phyloP scores from a whole-genome alignment of 306 rosid species.

The Castanopsis chinensis region DNA sequence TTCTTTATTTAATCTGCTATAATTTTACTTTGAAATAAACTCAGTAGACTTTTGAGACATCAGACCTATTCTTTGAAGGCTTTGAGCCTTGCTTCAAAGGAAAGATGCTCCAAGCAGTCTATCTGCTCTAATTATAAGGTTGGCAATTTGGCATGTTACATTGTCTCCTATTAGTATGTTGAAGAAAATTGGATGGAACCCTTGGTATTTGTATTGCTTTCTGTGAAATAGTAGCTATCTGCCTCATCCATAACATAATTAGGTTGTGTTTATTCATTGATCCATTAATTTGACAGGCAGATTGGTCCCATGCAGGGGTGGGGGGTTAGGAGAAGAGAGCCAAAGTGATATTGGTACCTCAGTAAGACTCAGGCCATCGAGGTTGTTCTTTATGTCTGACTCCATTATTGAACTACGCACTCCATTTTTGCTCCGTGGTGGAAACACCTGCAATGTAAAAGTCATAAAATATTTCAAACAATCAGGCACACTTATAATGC shows the following conservation, averaged over 20 bases:
- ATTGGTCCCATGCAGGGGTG: not conserved
- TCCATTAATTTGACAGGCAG: not conserved
- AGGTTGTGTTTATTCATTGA: too few species aligned
- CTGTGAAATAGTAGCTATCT: too few species aligned
- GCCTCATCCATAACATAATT: too few species aligned
- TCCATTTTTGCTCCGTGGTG: slow-evolving; percentile 51
- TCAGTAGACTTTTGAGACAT: not conserved
- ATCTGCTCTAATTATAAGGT: not conserved
- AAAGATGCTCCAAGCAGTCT: not conserved
- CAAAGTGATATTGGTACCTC: slow-evolving; percentile 32
- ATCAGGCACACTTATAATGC: not conserved
- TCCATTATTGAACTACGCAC: slow-evolving; percentile 36
- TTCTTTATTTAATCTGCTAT: too few species aligned
- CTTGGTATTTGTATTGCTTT: too few species aligned
- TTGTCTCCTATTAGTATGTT: too few species aligned
- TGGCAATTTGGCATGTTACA: not conserved
- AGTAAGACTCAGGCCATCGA: slow-evolving; percentile 53
- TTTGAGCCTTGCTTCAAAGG: not conserved
- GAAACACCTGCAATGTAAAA: slow-evolving; percentile 45
- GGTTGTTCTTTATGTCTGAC: slow-evolving; percentile 49
- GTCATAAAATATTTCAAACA: not conserved
- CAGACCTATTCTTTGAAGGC: not conserved
- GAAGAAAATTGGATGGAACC: too few species aligned
- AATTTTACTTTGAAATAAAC: not conserved
- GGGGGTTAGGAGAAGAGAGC: too few species aligned